A percentile compares a stretch with the other conserved stretches of the same genome.
Conservation (phyloP, 1,139 yeast species). For the Pichia sp. region DNA sequence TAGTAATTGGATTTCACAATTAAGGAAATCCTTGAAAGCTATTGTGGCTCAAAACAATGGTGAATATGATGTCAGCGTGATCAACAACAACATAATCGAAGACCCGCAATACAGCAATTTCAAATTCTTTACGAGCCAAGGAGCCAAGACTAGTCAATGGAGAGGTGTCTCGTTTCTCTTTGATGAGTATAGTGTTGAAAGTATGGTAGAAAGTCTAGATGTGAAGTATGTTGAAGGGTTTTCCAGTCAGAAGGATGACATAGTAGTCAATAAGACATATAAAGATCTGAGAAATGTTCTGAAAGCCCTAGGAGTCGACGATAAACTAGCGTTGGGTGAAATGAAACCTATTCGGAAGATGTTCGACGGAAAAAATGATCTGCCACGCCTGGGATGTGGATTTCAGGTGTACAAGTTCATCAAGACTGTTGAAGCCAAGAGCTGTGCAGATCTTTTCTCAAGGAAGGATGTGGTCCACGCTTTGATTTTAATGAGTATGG, state of each 20-base stretch:
- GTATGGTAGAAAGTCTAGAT: constrained; percentile 2
- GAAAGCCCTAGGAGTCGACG: constrained; percentile 11
- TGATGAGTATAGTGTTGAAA: neutral
- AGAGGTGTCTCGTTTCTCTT: constrained; percentile 2
- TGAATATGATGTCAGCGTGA: neutral
- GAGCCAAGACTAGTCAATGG: neutral
- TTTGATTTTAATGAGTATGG: constrained; percentile 12
- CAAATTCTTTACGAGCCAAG: constrained; percentile 8
- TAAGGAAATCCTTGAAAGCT: constrained; percentile 2
- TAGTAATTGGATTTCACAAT: constrained; percentile 6
- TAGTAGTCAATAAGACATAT: neutral
- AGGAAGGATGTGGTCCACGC: constrained; percentile 1
- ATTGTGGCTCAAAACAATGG: neutral
- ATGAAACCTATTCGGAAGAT: constrained; percentile 2
- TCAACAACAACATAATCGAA: constrained; percentile 1
- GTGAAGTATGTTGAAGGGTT: constrained; percentile 11
- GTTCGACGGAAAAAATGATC: constrained; percentile 19
- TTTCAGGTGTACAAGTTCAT: constrained; percentile 22
- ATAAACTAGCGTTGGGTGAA: neutral
- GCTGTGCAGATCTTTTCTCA: neutral
- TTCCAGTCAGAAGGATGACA: neutral
- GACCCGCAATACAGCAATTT: constrained; percentile 10
- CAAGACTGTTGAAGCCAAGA: constrained; percentile 5
- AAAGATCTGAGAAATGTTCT: neutral
- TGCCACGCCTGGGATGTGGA: constrained; percentile 20